A percentile compares a stretch with the other conserved stretches of the same genome.
Evolutionary conservation across 2,329 filamentous ascomycete species (phyloP).

Genomic region (Furcasterigmium furcatum): DNA sequence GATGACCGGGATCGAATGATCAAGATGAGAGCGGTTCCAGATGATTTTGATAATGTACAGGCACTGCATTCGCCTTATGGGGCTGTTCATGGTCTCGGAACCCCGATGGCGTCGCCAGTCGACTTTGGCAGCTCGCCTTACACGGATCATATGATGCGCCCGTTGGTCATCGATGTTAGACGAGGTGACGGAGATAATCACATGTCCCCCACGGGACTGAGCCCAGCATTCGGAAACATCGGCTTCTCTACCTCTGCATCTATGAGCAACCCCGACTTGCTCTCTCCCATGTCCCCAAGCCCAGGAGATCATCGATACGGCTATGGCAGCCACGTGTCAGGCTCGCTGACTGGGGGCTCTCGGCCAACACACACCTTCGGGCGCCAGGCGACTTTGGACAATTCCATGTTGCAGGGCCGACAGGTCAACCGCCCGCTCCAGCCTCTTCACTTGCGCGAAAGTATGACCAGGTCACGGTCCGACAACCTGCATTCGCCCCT

Average conservation of each 20-base stretch:
- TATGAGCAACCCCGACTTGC: conserved; percentile 49
- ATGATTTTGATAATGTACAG: conserved; percentile 68
- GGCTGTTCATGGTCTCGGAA: conserved; percentile 50
- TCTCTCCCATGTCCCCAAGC: conserved; percentile 55
- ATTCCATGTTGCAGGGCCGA: conserved; percentile 34
- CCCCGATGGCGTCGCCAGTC: conserved; percentile 44
- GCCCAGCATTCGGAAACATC: conserved; percentile 64
- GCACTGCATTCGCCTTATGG: conserved; percentile 67
- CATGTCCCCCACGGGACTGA: conserved; percentile 64
- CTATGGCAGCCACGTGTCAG: conserved; percentile 45
- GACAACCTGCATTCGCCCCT: conserved; percentile 58
- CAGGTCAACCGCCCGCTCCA: conserved; percentile 50
- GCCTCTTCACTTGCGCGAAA: conserved; percentile 56
- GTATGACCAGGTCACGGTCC: conserved; percentile 52
- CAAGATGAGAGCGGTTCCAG: conserved; percentile 68
- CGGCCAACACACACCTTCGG: conserved; percentile 51
- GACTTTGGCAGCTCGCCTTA: conserved; percentile 48
- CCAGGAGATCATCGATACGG: conserved; percentile 49
- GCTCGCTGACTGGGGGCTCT: conserved; percentile 42
- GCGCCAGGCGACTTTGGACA: conserved; percentile 43
- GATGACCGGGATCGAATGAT: conserved; percentile 70
- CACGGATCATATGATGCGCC: conserved; percentile 60
- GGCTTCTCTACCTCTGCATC: conserved; percentile 55
- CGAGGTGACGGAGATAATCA: conserved; percentile 62
- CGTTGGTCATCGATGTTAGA: conserved; percentile 66